phyloP scores from a whole-genome alignment of 2,329 filamentous ascomycete species.

The Claviceps cyperi region DNA sequence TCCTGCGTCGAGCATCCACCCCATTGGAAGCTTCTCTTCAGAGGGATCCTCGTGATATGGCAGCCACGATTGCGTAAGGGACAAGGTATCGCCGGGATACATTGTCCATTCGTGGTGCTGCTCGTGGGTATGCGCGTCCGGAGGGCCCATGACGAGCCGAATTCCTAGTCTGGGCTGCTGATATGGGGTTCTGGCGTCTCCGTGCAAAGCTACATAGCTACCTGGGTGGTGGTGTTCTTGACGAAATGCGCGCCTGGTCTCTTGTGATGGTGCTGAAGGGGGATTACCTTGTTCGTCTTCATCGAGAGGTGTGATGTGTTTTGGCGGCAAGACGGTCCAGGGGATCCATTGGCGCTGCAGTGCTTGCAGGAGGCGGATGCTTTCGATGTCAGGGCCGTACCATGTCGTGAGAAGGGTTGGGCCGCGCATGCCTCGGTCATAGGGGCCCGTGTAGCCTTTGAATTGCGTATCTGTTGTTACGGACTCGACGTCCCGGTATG shows the following conservation, averaged over 20 bases:
- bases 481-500: conserved; percentile 19
- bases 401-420: conserved; percentile 22
- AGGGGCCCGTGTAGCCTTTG: conserved; percentile 22
- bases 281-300: conserved; percentile 8
- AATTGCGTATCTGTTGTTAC: conserved; percentile 18
- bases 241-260: neutral
- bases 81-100: conserved; percentile 12
- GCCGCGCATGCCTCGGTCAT: conserved; percentile 19
- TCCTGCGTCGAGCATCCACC: conserved; percentile 40
- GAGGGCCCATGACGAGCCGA: conserved; percentile 19
- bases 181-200: conserved; percentile 17
- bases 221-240: neutral
- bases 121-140: neutral
- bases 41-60: conserved; percentile 14
- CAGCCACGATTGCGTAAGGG: conserved; percentile 16
- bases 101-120: conserved; percentile 14
- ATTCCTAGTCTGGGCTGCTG: conserved; percentile 14
- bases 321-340: conserved; percentile 26
- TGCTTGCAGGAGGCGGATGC: conserved; percentile 21
- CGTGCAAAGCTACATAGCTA: conserved; percentile 4
- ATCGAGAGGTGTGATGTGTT: conserved; percentile 10
- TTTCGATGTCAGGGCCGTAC: conserved; percentile 25
- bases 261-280: neutral
- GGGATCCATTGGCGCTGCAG: conserved; percentile 27
- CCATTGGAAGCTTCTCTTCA: conserved; percentile 18